Evolutionary conservation across 2,329 filamentous ascomycete species (phyloP), one percentile per base, ranked within the genome.

Genomic region (Magnaporthiopsis poae): DNA sequence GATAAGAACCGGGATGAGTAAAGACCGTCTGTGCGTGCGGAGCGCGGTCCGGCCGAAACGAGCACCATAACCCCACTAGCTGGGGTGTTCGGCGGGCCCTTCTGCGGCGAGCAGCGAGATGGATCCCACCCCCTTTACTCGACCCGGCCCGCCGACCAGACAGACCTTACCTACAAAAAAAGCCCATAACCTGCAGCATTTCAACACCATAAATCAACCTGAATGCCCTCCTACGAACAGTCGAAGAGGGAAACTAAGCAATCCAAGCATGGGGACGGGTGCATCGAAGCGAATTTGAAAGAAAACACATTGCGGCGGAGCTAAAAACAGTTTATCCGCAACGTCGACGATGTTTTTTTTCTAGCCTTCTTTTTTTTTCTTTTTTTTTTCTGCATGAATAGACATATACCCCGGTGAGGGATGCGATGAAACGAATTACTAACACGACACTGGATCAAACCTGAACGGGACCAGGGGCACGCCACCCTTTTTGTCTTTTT

Each of bases 1-100:
- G 61, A 36, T 12, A 74, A 79, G 68, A 74, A 73, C 67, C 73
- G 74, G 31, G 78, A 80, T 25, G 76, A 80, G 31, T 80, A 56
- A n/a, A n/a, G 18, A 9, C 39, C 5, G 21, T 7, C 46, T 18
- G 46, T 56, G 46, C 46, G 46, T 5, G 46, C 46, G 46, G 46
- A 56, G 11, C 18, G 8, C n/a, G 46, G 46, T 56, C 46, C 46
- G 46, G n/a, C n/a, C 7, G 46, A 56, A 46, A 56, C 46, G n/a
- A 56, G 21, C 5, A n/a, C 46, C 46, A 56, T 8, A 13, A 7
- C 35, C 7, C 21, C 8, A 56, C 39, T 25, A 25, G n/a, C 46
- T 56, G 18, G 5, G 46, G 46, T 11, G 46, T 21, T 56, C 46
- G 2, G 46, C 46, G 46, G 46, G n/a, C 46, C 46, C 46, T 18